Base-by-base conservation (phyloP, 2,329 filamentous ascomycete species). In the Penicillium sp. region DNA sequence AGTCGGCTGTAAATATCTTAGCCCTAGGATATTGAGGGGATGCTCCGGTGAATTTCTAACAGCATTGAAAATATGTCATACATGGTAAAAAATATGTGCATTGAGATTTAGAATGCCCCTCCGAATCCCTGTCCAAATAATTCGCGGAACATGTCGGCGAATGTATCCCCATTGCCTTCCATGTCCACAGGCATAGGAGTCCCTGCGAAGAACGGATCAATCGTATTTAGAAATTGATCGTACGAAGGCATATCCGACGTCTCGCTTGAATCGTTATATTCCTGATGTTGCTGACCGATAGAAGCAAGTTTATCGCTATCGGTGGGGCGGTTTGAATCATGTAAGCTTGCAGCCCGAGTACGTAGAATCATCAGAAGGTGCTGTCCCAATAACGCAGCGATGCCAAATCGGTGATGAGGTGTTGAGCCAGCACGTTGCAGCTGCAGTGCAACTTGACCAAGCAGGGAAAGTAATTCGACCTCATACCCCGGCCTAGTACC, bases 1-100 rank as follows among this genome's bases (percentile, higher is more conserved):
- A 51, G 48, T 12, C 48, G 48, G 33, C 26, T 81, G 60, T 76
- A 76, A 45, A 75, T n/a, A n/a, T n/a, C n/a, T n/a, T n/a, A n/a
- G n/a, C n/a, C n/a, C n/a, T n/a, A n/a, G n/a, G n/a, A n/a, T n/a
- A n/a, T n/a, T n/a, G n/a, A n/a, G n/a, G n/a, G n/a, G n/a, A n/a
- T n/a, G n/a, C n/a, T n/a, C n/a, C n/a, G n/a, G n/a, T n/a, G n/a
- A n/a, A n/a, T n/a, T n/a, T n/a, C n/a, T n/a, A n/a, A n/a, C n/a
- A n/a, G n/a, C n/a, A n/a, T n/a, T n/a, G n/a, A n/a, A n/a, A n/a
- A n/a, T n/a, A n/a, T n/a, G n/a, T n/a, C n/a, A n/a, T n/a, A n/a
- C n/a, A n/a, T n/a, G n/a, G n/a, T n/a, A n/a, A n/a, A n/a, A n/a
- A n/a, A n/a, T n/a, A n/a, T n/a, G n/a, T n/a, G n/a, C n/a, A n/a